Conservation (phyloP, 495 filamentous ascomycete genomes). For the Aeminium ludgeri region DNA sequence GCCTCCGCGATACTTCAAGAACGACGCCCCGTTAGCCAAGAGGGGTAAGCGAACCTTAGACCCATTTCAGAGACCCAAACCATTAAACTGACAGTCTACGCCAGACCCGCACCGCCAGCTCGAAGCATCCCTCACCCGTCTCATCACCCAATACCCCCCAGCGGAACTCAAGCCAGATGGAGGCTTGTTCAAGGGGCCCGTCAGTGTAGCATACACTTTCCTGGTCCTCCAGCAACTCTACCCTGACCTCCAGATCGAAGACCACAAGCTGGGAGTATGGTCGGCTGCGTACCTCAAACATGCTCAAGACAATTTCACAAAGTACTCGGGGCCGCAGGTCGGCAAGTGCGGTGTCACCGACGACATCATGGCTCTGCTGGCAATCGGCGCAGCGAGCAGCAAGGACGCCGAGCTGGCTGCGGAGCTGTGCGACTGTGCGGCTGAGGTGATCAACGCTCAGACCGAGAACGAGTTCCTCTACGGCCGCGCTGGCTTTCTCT, state of each 20-base stretch:
- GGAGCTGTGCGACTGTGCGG: conserved; percentile 28
- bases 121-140: conserved; percentile 26
- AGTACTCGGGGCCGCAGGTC: conserved; percentile 25
- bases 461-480: conserved; percentile 38
- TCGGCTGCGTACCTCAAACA: conserved; percentile 27
- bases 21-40: conserved; percentile 14
- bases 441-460: conserved; percentile 23
- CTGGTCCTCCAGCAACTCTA: conserved; percentile 32
- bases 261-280: conserved; percentile 31
- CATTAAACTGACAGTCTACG: conserved; percentile 2
- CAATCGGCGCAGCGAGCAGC: conserved; percentile 33
- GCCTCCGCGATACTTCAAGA: conserved; percentile 19
- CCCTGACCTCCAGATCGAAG: conserved; percentile 31
- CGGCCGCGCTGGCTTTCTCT: conserved; percentile 44
- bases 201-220: conserved; percentile 43
- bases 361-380: conserved; percentile 37
- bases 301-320: conserved; percentile 29
- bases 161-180: conserved; percentile 22
- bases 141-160: conserved; percentile 25
- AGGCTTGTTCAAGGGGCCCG: conserved; percentile 43
- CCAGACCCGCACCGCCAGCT: conserved; percentile 28
- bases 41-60: conserved; percentile 6
- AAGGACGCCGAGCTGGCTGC: conserved; percentile 28
- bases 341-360: conserved; percentile 36
- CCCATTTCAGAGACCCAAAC: not conserved